Evolutionary conservation across 495 filamentous ascomycete species (phyloP), one percentile per base, ranked within the genome.

Genomic region (Aspergillus wentii): DNA sequence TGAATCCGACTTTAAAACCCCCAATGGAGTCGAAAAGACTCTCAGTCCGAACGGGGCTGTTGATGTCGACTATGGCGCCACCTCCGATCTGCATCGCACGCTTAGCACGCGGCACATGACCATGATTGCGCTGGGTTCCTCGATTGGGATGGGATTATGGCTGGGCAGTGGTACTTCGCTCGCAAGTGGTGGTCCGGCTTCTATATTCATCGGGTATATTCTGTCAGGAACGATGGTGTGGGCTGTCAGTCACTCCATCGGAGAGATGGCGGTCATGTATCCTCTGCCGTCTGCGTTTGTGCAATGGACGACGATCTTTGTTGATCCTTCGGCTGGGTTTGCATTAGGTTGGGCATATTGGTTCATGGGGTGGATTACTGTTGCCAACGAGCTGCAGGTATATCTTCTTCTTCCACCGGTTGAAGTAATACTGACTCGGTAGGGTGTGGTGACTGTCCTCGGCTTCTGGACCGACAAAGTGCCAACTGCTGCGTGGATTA

Each of bases 231-330:
- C 54, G 13, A 54, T 66, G 33, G 38, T 60, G 15, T 62, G 56
- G 60, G 48, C 54, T 31, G 48, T 64, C 42, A 56, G 54, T 29
- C 55, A 72, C 26, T 59, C 62, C 11, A 56, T 73, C 11, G 69
- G 61, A 18, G 69, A 73, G 49, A 42, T 73, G 49, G 61, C 68
- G 4, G 58, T 69, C 25, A 41, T 73, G 38, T 66, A 79, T 48
- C 80, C 80, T 8, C 71, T 77, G 8, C 74, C 75, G 8, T 78
- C 64, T 33, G 70, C 58, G 17, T 72, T 74, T 45, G 66, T 60
- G 30, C 66, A 64, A 37, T 71, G 69, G 59, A 49, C 61, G 3
- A 49, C 44, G 29, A 66, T 66, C 15, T 75, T 75, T 45, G 62
- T 74, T 37, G 67, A 72, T 45, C 59, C 57, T 2, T 56, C 69